phyloP scores from a whole-genome alignment of 1,139 yeast species.

The Saccharomyces hybrid region DNA sequence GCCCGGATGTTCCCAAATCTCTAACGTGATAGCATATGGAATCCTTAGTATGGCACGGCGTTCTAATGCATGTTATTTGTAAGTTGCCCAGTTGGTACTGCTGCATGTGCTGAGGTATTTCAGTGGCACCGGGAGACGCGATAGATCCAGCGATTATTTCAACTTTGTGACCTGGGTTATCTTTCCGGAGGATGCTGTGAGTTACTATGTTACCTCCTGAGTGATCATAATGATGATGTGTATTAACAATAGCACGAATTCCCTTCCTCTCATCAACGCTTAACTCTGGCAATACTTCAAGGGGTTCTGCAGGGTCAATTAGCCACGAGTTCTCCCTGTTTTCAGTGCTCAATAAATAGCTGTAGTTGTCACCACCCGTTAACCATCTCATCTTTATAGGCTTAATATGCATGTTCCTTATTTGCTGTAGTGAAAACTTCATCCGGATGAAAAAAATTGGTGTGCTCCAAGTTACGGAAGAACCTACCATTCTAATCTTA shows the following conservation, averaged over 20 bases:
- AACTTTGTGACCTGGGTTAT: conserved; percentile 39
- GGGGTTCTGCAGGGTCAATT: conserved; percentile 87
- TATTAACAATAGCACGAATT: conserved; percentile 74
- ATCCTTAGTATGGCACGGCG: too few species aligned
- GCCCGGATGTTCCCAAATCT: too few species aligned
- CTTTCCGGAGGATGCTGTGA: conserved; percentile 23
- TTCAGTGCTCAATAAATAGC: conserved; percentile 69
- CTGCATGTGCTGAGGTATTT: conserved; percentile 22
- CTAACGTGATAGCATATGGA: too few species aligned
- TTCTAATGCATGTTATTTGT: too few species aligned
- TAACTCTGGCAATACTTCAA: conserved; percentile 42
- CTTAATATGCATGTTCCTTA: conserved; percentile 61
- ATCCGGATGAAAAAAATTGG: neutral
- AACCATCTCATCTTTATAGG: conserved; percentile 95
- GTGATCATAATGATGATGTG: conserved; percentile 95
- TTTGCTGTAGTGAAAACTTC: neutral
- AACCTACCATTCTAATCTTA: neutral
- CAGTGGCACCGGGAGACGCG: conserved; percentile 23
- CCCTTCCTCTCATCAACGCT: conserved; percentile 34
- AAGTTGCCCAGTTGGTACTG: too few species aligned
- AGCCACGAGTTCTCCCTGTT: conserved; percentile 66
- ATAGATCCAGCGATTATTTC: conserved; percentile 69
- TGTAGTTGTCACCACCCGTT: conserved; percentile 74
- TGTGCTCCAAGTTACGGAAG: too few species aligned
- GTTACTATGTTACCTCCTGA: conserved; percentile 72